Evolutionary conservation across 352 stramenopile species (phyloP).

Genomic region (Salisapilia sapeloensis): DNA sequence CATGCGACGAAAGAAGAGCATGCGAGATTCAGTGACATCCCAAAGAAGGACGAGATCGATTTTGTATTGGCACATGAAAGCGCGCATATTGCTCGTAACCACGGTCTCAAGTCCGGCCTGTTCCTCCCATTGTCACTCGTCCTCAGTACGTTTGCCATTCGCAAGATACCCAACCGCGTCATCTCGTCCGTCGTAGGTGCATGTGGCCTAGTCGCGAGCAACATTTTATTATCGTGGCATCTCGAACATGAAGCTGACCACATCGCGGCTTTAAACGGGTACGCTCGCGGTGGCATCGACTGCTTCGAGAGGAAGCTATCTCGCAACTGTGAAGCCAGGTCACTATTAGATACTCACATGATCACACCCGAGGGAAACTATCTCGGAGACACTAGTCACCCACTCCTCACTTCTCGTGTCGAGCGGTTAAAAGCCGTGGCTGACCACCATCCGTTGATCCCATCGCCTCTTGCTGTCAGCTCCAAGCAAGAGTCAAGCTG

Average conservation of each 20-base stretch:
- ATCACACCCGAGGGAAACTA: constrained; percentile 74
- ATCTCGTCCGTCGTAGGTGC: constrained; percentile 27
- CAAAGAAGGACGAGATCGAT: constrained; percentile 54
- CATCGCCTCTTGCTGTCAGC: too few species aligned
- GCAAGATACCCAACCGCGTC: constrained; percentile 63
- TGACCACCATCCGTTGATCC: constrained; percentile 3
- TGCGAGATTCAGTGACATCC: constrained; percentile 26
- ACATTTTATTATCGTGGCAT: constrained; percentile 57
- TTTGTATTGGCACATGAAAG: constrained; percentile 74
- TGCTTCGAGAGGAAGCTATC: constrained; percentile 63
- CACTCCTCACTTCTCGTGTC: constrained; percentile 55
- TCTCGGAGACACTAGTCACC: constrained; percentile 58
- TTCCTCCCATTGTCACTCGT: constrained; percentile 52
- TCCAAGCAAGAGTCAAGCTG: too few species aligned
- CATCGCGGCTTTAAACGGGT: constrained; percentile 46
- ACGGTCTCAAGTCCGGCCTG: constrained; percentile 38
- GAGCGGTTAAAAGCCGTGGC: constrained; percentile 37
- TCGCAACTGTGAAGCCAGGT: constrained; percentile 54
- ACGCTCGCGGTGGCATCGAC: constrained; percentile 40
- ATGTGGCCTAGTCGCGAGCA: constrained; percentile 22
- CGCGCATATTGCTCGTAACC: constrained; percentile 68
- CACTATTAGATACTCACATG: constrained; percentile 31
- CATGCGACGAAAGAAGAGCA: constrained; percentile 27
- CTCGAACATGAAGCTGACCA: constrained; percentile 71
- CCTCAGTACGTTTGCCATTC: constrained; percentile 23